A percentile compares a stretch with the other conserved stretches of the same genome.
Evolutionary conservation across 2,329 filamentous ascomycete species (phyloP).

Genomic region (Penicillium rolfsii): DNA sequence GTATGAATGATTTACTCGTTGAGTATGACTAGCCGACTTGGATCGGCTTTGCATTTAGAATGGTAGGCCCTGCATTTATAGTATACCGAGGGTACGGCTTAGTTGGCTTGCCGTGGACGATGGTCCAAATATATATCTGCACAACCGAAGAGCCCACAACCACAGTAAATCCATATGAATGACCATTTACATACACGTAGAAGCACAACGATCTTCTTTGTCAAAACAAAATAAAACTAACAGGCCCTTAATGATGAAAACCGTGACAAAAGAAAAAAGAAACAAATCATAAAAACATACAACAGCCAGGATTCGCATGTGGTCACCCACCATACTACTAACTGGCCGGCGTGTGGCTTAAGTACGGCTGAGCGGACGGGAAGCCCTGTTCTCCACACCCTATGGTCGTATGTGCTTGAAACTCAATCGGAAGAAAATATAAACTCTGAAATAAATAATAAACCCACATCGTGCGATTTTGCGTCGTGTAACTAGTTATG

Average conservation of each 20-base stretch:
- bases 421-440: not conserved
- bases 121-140: too few relatives aligned
- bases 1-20: too few relatives aligned
- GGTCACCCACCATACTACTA: slow-evolving; percentile 11
- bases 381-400: slow-evolving; percentile 10
- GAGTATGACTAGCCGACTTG: too few relatives aligned
- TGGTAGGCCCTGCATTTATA: too few relatives aligned
- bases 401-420: not conserved
- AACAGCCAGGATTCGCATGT: slow-evolving; percentile 10
- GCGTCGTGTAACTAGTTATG: too few relatives aligned
- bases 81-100: too few relatives aligned
- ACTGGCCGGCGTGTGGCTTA: slow-evolving; percentile 10
- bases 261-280: not conserved
- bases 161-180: too few relatives aligned
- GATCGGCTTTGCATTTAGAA: too few relatives aligned
- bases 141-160: not conserved
- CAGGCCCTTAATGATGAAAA: not conserved
- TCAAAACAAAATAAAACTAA: not conserved
- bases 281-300: not conserved
- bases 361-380: slow-evolving; percentile 5
- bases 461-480: too few relatives aligned
- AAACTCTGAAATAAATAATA: too few relatives aligned
- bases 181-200: not conserved
- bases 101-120: too few relatives aligned
- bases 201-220: too few relatives aligned